A percentile compares a stretch with the other conserved stretches of the same genome.
These are phyloP conservation scores for Linaria vulgaris DNA, from an alignment of 257 asterid species.

Conservation along the genomic window DNA sequence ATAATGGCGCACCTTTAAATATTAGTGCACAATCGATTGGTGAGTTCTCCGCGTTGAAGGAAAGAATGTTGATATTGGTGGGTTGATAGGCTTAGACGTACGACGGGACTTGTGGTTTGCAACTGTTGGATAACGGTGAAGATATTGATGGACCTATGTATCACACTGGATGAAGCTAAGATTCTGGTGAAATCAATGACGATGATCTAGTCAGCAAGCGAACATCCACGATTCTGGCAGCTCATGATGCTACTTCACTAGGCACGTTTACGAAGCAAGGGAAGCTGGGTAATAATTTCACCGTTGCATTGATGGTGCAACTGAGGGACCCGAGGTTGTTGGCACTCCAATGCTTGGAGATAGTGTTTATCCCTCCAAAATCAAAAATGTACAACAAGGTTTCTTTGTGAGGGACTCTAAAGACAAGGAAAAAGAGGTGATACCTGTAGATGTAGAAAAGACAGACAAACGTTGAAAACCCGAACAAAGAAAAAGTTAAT, in stretches of 20 bases:
- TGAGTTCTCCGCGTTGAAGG: conserved; percentile 74
- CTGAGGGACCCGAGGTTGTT: conserved; percentile 96
- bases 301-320: conserved; percentile 94
- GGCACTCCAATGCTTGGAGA: conserved; percentile 96
- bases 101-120: conserved; percentile 84
- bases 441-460: conserved; percentile 24
- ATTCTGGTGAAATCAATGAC: conserved; percentile 83
- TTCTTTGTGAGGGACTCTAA: conserved; percentile 34
- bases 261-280: conserved; percentile 64
- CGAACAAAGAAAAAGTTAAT: conserved; percentile 39
- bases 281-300: conserved; percentile 82
- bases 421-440: conserved; percentile 45
- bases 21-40: conserved; percentile 62
- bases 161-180: conserved; percentile 91
- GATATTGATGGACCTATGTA: conserved; percentile 83
- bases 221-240: conserved; percentile 79
- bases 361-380: conserved; percentile 85
- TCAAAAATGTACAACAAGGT: conserved; percentile 71
- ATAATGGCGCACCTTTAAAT: conserved; percentile 66
- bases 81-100: conserved; percentile 76
- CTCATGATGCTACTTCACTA: conserved; percentile 77
- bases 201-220: conserved; percentile 65
- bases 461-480: conserved; percentile 36
- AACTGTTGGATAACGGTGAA: conserved; percentile 69
- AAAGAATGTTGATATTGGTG: conserved; percentile 44